Evolutionary conservation across 805 yeast genomes (phyloP), one percentile per base, ranked within the genome.

Genomic region (Nakazawaea laoshanensis): DNA sequence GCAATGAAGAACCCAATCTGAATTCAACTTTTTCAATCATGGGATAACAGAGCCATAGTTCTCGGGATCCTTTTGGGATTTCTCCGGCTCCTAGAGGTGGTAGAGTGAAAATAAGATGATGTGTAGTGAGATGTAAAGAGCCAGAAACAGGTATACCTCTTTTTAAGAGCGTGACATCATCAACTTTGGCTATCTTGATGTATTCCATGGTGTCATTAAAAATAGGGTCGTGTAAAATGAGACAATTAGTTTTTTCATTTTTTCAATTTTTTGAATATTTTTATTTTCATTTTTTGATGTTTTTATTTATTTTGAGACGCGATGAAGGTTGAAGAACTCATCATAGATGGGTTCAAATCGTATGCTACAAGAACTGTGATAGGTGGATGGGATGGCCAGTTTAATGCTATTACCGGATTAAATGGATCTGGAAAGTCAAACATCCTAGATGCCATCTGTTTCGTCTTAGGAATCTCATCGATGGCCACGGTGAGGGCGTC

Each of bases 341-440:
- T 92, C 41, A 78, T 92, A 30, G 98, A 92, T 58, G 99, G 99
- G 28, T 92, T 92, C 72, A 92, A 92, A 62, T 86, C 96, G 15
- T 92, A 92, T 48, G 96, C 97, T 18, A 82, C 95, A 1, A 79
- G 97, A 62, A 92, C 98, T 1, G 96, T 88, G 19, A 84, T 92
- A 20, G 73, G 94, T 2, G 83, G 78, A 18, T 94, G 98, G 98
- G 99, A 92, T 56, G 71, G 84, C 2, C 95, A 83, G 57, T 94
- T 92, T 60, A 92, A 94, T 59, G 96, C 97, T 47, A 89, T 92
- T 52, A 94, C 98, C 0, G 99, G 99, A 6, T 67, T 92, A 31
- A 92, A 92, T 53, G 99, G 99, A 7, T 86, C 96, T 0, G 99
- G 99, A 5, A 92, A 92, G 51, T 89, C 97, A 15, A 92, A 92